Conservation (phyloP, 495 filamentous ascomycete genomes). For the Hypoxylon subgilvum region DNA sequence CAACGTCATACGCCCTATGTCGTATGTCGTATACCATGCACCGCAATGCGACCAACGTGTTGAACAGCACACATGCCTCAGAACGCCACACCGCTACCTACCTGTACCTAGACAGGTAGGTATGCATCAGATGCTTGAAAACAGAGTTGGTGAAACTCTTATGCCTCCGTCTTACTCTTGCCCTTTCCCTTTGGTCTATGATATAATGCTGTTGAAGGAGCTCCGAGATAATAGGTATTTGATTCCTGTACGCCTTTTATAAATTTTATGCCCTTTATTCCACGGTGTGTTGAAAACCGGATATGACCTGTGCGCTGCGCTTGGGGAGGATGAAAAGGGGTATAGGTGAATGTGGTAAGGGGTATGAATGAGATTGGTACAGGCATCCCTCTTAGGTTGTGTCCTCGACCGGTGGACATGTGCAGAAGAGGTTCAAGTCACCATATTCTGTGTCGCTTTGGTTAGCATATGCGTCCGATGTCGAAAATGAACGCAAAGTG, state of each 20-base stretch:
- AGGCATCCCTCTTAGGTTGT: constrained; percentile 41
- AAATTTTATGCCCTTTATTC: constrained; percentile 6
- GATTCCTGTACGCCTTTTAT: constrained; percentile 37
- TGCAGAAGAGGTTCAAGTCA: constrained; percentile 93
- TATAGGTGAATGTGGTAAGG: constrained; percentile 27
- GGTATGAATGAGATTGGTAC: not conserved
- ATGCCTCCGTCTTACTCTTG: constrained; percentile 3
- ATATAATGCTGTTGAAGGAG: constrained; percentile 24
- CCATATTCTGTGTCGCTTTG: constrained; percentile 68
- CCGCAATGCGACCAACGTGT: too few species aligned
- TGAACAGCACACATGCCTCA: not conserved
- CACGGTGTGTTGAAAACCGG: constrained; percentile 41
- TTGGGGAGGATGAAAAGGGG: constrained; percentile 10
- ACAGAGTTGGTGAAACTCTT: constrained; percentile 37
- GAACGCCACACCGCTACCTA: too few species aligned
- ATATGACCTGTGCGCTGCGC: constrained; percentile 26
- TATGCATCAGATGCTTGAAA: too few species aligned
- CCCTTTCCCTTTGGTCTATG: not conserved
- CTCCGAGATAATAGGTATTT: too few species aligned
- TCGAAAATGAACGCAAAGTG: not conserved
- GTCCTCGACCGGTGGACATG: constrained; percentile 83
- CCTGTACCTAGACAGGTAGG: too few species aligned
- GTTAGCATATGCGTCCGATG: constrained; percentile 38
- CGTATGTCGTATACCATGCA: too few species aligned
- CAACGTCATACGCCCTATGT: too few species aligned